Evolutionary conservation across 1,284 basidiomycete species (phyloP).

Genomic region (Wallemia ichthyophaga): DNA sequence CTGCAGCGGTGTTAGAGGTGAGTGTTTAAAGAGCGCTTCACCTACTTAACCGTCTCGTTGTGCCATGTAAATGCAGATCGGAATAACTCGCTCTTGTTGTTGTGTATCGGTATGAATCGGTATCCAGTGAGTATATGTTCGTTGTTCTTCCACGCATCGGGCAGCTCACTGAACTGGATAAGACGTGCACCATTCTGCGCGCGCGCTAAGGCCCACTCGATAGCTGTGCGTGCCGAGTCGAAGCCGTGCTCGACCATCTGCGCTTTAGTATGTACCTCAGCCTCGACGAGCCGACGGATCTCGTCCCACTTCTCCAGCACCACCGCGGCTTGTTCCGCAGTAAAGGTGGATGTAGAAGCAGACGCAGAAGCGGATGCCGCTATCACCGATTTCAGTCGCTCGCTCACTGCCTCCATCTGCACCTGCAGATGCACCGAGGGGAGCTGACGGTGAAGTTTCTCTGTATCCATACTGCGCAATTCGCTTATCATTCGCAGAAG

Average conservation of each 20-base stretch:
- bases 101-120: background rate
- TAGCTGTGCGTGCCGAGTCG: background rate
- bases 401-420: background rate
- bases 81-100: background rate
- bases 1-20: background rate
- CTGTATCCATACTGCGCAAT: background rate
- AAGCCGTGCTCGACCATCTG: background rate
- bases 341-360: too few species aligned
- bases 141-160: background rate
- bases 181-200: background rate
- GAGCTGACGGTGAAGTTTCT: background rate
- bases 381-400: background rate
- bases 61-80: background rate
- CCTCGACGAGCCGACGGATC: background rate
- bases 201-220: background rate
- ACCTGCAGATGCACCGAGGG: background rate
- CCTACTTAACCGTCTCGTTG: background rate
- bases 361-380: background rate
- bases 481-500: background rate
- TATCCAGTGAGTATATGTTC: background rate
- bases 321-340: background rate
- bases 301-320: background rate
- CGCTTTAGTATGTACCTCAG: background rate
- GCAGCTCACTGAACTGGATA: background rate
- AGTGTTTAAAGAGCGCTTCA: background rate